Evolutionary conservation across 768 basidiomycete genomes (phyloP).

Genomic region (Leccinum ochraceum): DNA sequence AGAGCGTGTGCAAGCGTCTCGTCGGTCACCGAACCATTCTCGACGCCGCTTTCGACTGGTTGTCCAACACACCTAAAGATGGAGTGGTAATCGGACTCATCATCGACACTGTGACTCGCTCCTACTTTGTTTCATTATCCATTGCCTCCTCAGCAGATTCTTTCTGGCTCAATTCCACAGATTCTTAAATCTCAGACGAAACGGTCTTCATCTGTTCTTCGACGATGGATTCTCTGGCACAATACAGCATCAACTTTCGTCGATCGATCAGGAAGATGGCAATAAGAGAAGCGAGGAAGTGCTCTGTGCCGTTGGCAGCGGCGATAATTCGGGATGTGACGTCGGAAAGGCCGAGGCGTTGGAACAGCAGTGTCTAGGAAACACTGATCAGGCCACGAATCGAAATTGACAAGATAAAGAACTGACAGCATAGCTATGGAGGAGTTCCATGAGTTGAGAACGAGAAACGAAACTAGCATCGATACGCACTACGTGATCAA

Average conservation of each 20-base stretch:
- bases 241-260: slow-evolving; percentile 63
- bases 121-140: too few species aligned
- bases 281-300: slow-evolving; percentile 68
- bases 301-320: slow-evolving; percentile 71
- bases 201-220: too few species aligned
- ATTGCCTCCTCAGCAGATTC: too few species aligned
- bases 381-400: neutral
- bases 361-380: slow-evolving; percentile 47
- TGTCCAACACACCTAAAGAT: too few species aligned
- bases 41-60: too few species aligned
- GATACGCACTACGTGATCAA: slow-evolving; percentile 60
- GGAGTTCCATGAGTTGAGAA: slow-evolving; percentile 18
- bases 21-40: too few species aligned
- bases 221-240: too few species aligned
- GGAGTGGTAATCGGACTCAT: too few species aligned
- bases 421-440: slow-evolving; percentile 35
- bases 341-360: slow-evolving; percentile 58
- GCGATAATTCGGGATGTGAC: slow-evolving; percentile 61
- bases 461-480: slow-evolving; percentile 3
- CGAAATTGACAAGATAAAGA: neutral
- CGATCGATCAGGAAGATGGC: slow-evolving; percentile 76
- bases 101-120: too few species aligned
- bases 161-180: too few species aligned
- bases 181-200: too few species aligned
- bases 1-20: slow-evolving; percentile 34